Evolutionary conservation across 1,139 yeast genomes (phyloP).

Genomic region (Saccharomyces uvarum): DNA sequence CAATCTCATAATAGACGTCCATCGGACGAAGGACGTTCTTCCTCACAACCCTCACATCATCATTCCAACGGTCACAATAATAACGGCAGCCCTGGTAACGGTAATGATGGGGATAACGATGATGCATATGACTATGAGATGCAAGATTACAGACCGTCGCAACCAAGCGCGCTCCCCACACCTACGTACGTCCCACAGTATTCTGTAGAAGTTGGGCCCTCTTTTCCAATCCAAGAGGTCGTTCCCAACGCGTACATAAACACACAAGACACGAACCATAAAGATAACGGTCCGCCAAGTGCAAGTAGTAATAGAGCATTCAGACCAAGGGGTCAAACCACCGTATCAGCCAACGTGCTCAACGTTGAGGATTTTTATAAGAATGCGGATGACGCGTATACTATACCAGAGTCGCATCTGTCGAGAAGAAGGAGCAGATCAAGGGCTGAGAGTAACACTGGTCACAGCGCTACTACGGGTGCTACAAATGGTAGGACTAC

Average conservation of each 20-base stretch:
- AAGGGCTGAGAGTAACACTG: slow-evolving; percentile 2
- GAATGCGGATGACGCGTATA: slow-evolving; percentile 3
- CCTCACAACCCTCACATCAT: neutral
- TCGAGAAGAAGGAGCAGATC: slow-evolving; percentile 2
- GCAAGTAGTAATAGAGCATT: slow-evolving; percentile 2
- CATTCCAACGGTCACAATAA: slow-evolving; percentile 2
- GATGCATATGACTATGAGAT: slow-evolving; percentile 25
- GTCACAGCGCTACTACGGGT: slow-evolving; percentile 1
- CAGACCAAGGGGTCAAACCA: slow-evolving; percentile 7
- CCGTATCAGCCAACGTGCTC: slow-evolving; percentile 21
- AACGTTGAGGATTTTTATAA: slow-evolving; percentile 13
- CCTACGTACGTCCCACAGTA: slow-evolving; percentile 24
- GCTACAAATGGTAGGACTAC: slow-evolving; percentile 2
- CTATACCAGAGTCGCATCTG: neutral
- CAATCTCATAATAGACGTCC: neutral
- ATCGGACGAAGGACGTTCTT: neutral
- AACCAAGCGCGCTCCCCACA: slow-evolving; percentile 18
- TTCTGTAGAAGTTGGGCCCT: slow-evolving; percentile 10
- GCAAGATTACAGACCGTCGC: slow-evolving; percentile 18
- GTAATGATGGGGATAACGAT: slow-evolving; percentile 11
- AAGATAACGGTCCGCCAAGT: slow-evolving; percentile 3
- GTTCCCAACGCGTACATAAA: slow-evolving; percentile 28
- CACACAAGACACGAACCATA: slow-evolving; percentile 5
- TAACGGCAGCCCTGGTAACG: slow-evolving; percentile 8
- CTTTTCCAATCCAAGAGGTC: slow-evolving; percentile 28